Conservation (phyloP, 805 yeast genomes). For the Candida patagonica region DNA sequence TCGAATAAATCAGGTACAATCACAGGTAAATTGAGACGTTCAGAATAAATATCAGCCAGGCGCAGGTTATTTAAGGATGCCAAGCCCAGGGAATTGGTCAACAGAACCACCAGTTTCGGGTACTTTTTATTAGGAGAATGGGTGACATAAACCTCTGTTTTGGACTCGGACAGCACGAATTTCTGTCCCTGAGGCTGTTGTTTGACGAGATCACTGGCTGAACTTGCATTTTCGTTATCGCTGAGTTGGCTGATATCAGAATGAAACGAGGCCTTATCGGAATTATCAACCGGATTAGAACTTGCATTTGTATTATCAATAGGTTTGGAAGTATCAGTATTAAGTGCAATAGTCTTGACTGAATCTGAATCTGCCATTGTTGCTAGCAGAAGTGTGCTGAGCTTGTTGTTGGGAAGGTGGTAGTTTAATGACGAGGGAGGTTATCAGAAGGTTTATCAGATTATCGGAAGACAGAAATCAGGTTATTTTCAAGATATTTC, state of each 20-base stretch:
- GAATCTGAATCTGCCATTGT: background rate
- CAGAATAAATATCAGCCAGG: constrained; percentile 25
- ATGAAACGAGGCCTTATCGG: background rate
- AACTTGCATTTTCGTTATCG: background rate
- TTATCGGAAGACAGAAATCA: too few species aligned
- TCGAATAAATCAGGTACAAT: constrained; percentile 29
- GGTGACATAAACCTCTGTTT: constrained; percentile 17
- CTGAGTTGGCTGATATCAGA: background rate
- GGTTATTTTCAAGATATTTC: too few species aligned
- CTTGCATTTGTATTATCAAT: too few species aligned
- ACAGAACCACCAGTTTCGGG: constrained; percentile 15
- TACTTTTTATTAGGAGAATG: constrained; percentile 9
- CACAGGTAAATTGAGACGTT: constrained; percentile 20
- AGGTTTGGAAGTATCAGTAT: too few species aligned
- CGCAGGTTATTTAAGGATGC: constrained; percentile 22
- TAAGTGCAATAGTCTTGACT: too few species aligned
- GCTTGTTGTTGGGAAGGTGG: too few species aligned
- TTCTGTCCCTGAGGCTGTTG: too few species aligned
- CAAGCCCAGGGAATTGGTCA: constrained; percentile 27
- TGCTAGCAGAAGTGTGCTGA: too few species aligned
- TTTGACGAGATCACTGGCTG: background rate
- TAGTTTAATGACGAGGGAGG: background rate
- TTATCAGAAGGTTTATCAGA: too few species aligned
- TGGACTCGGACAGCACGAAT: constrained; percentile 16
- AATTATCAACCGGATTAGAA: too few species aligned